These are phyloP conservation scores for Pichia californica DNA, from an alignment of 805 yeast genomes.

Conservation along the genomic window DNA sequence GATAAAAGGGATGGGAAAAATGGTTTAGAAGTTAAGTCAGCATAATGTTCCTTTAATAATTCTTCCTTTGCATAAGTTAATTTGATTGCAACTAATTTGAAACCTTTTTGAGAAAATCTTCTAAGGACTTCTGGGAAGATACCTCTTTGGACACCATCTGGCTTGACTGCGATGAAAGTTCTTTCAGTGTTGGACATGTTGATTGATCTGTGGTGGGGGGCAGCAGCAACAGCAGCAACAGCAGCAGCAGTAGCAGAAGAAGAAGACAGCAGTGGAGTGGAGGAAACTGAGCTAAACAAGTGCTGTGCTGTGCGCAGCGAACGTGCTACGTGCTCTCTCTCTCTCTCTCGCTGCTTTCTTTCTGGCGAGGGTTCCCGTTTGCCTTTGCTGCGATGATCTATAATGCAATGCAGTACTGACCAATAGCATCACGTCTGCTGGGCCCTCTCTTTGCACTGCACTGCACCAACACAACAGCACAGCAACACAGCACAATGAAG, in stretches of 20 bases:
- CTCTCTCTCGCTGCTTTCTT: background rate
- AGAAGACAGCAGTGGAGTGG: background rate
- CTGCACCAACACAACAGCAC: too few relatives aligned
- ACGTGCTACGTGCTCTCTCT: background rate
- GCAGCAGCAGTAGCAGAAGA: too few relatives aligned
- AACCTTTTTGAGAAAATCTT: slow-evolving; percentile 97
- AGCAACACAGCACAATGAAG: background rate
- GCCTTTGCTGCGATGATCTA: too few relatives aligned
- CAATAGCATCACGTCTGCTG: too few relatives aligned
- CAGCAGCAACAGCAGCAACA: too few relatives aligned
- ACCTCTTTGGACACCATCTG: slow-evolving; percentile 99
- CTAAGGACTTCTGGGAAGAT: slow-evolving; percentile 80
- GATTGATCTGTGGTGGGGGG: background rate
- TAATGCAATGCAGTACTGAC: too few relatives aligned
- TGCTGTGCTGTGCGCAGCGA: too few relatives aligned
- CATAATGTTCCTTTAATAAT: slow-evolving; percentile 88
- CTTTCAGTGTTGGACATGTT: slow-evolving; percentile 64
- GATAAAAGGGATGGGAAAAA: slow-evolving; percentile 95
- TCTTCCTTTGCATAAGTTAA: slow-evolving; percentile 80
- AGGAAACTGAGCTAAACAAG: too few relatives aligned
- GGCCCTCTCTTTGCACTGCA: too few relatives aligned
- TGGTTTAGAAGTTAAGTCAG: slow-evolving; percentile 91
- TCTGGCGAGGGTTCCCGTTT: too few relatives aligned
- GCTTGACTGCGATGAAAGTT: slow-evolving; percentile 91
- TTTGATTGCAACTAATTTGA: slow-evolving; percentile 94